Conservation (phyloP, 2,329 filamentous ascomycete genomes). For the Fusarium redolens region DNA sequence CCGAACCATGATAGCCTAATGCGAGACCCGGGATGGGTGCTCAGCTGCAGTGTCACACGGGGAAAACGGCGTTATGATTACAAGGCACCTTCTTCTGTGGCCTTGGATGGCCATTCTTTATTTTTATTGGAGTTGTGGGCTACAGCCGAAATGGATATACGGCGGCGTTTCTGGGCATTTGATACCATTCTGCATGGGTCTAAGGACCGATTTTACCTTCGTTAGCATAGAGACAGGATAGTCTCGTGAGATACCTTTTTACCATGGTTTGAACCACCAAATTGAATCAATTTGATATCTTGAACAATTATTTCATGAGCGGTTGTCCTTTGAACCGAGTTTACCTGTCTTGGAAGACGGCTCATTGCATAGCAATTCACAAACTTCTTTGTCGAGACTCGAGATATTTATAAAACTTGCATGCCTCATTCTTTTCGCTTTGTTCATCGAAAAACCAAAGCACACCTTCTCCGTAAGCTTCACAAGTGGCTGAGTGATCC, state of each 20-base stretch:
- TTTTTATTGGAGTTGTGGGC: conserved; percentile 34
- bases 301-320: not conserved
- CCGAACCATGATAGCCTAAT: conserved; percentile 6
- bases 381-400: not conserved
- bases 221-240: conserved; percentile 29
- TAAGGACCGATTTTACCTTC: conserved; percentile 32
- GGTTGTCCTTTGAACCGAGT: not conserved
- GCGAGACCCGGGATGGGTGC: conserved; percentile 22
- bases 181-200: conserved; percentile 45
- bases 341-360: not conserved
- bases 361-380: not conserved
- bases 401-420: not conserved
- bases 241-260: conserved; percentile 27
- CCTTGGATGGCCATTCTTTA: conserved; percentile 9
- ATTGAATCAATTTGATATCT: conserved; percentile 23
- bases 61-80: conserved; percentile 21
- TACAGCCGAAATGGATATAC: conserved; percentile 21
- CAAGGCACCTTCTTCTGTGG: conserved; percentile 7
- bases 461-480: not conserved
- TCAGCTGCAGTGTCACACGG: conserved; percentile 15
- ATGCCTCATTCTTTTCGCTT: not conserved
- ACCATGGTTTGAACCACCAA: conserved; percentile 6
- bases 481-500: not conserved
- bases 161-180: conserved; percentile 41
- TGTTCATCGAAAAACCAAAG: not conserved